A percentile compares a stretch with the other conserved stretches of the same genome.
Evolutionary conservation across 1,139 yeast species (phyloP).

Genomic region (Yamadazyma dushanensis): DNA sequence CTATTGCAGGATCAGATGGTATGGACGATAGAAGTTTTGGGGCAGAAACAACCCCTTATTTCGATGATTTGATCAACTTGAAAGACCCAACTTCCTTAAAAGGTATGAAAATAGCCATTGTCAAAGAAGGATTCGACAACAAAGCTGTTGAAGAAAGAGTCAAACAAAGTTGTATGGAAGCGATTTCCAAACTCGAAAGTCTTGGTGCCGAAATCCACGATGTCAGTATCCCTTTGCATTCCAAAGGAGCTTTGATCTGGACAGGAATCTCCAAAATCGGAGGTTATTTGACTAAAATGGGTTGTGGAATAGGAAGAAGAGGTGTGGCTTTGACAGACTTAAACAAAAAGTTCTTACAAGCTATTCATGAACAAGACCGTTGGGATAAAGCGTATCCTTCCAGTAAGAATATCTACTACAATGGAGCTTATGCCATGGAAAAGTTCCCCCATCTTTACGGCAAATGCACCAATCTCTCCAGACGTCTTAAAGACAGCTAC

Average conservation of each 20-base stretch:
- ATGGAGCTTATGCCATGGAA: conserved; percentile 14
- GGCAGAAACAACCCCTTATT: conserved; percentile 19
- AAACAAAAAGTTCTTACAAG: conserved; percentile 8
- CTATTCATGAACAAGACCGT: conserved; percentile 7
- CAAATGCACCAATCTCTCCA: conserved; percentile 15
- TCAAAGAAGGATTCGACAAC: conserved; percentile 32
- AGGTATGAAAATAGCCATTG: conserved; percentile 43
- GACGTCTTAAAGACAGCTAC: conserved; percentile 12
- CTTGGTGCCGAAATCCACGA: conserved; percentile 46
- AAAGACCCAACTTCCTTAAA: conserved; percentile 38
- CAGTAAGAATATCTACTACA: conserved; percentile 9
- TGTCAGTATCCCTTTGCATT: conserved; percentile 31
- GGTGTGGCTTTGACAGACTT: conserved; percentile 8
- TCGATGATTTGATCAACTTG: conserved; percentile 36
- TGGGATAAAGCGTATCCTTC: conserved; percentile 10
- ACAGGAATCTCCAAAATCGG: conserved; percentile 21
- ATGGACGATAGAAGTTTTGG: conserved; percentile 27
- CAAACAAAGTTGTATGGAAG: conserved; percentile 22
- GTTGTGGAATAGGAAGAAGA: conserved; percentile 19
- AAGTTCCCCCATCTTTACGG: conserved; percentile 14
- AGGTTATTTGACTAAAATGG: conserved; percentile 20
- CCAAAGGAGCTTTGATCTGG: conserved; percentile 35
- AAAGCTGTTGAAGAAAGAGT: conserved; percentile 28
- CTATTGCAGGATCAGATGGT: conserved; percentile 33
- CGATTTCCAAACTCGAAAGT: conserved; percentile 42